Evolutionary conservation across 1,139 yeast species (phyloP), one percentile per base, ranked within the genome.

Genomic region (Scheffersomyces cryptocercus): DNA sequence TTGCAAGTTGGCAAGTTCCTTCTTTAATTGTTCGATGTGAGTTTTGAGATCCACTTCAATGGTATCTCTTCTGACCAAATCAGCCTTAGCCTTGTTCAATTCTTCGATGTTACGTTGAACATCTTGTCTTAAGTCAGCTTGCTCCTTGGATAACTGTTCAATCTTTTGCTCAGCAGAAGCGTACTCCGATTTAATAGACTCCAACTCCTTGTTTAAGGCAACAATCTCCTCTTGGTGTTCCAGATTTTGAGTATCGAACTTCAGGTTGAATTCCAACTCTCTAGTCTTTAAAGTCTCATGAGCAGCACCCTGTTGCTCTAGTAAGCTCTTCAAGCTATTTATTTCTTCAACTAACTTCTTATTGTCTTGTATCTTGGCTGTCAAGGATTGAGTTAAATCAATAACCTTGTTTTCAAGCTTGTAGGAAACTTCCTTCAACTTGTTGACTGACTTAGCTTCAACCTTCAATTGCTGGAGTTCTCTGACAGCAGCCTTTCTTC

Each of bases 321-420:
- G 70, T 40, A 82, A 71, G 16, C 58, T 62, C 58, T 82, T 84
- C 59, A 77, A 73, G 56, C 64, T 65, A 16, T 80, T 76, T 44
- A 91, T 79, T 56, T 87, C 88, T 11, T 69, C 68, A 51, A 81
- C 75, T 59, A 91, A 74, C 48, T 77, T 78, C 69, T 85, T 86
- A 66, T 90, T 91, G 56, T 89, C 97, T 56, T 81, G 86, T 35
- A 85, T 82, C 66, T 87, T 86, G 26, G 84, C 67, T 1, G 96
- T 82, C 53, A 91, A 75, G 8, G 85, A 81, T 63, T 91, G 96
- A 1, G 97, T 90, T 52, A 95, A 80, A 65, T 91, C 96, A 52
- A 93, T 90, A 20, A 95, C 98, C 75, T 93, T 93, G 67, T 91
- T 93, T 65, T 95, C 99, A 58, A 93, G 79, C 62, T 87, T 84